phyloP scores from a whole-genome alignment of 371 early-diverging fungal species.

The Mortierella sp. region DNA sequence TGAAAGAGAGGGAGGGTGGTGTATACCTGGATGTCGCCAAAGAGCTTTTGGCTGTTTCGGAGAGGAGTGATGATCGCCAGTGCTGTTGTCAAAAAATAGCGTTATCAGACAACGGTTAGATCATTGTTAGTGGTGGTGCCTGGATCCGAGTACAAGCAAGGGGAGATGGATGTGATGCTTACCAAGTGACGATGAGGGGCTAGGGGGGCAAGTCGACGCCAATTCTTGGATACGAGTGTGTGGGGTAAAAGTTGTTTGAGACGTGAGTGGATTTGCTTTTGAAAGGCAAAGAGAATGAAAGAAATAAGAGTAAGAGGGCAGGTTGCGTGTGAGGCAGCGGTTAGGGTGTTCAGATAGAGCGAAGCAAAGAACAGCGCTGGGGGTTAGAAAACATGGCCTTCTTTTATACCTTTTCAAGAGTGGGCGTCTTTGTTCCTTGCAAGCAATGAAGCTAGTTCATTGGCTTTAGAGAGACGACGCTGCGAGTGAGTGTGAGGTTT shows the following conservation, averaged over 20 bases:
- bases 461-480: not conserved
- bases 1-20: not conserved
- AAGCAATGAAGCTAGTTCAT: not conserved
- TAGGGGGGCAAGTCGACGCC: constrained; percentile 43
- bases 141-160: not conserved
- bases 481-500: not conserved
- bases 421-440: not conserved
- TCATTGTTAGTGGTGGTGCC: not conserved
- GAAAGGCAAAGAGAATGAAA: constrained; percentile 6
- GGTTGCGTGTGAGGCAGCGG: not conserved
- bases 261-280: constrained; percentile 7
- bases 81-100: constrained; percentile 12
- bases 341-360: not conserved
- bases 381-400: not conserved
- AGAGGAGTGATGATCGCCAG: constrained; percentile 30
- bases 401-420: not conserved
- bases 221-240: constrained; percentile 51
- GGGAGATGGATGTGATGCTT: not conserved
- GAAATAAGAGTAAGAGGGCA: not conserved
- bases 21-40: constrained; percentile 31
- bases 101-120: not conserved
- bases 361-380: not conserved
- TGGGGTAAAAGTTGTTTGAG: not conserved
- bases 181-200: constrained; percentile 23
- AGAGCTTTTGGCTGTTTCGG: constrained; percentile 20